phyloP scores from a whole-genome alignment of 352 stramenopile species.

The Pythium aphanidermatum region DNA sequence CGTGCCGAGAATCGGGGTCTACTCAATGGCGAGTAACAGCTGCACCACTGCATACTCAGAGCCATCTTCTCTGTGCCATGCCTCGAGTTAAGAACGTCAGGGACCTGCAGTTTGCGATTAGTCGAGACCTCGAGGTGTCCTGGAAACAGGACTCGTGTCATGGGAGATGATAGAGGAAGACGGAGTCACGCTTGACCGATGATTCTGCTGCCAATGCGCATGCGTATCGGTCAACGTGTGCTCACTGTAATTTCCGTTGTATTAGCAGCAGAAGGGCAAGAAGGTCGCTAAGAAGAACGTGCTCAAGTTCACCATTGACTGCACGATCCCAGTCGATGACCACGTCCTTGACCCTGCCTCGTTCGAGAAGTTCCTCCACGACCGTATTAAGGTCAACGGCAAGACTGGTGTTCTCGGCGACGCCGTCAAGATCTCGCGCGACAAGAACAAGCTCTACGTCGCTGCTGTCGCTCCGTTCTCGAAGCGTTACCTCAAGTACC shows the following conservation, averaged over 20 bases:
- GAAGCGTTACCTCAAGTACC: slow-evolving; percentile 99
- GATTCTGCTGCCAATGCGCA: too few relatives aligned
- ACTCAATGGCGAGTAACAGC: too few relatives aligned
- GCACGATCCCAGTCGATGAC: slow-evolving; percentile 97
- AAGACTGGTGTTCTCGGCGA: slow-evolving; percentile 97
- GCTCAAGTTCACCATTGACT: slow-evolving; percentile 93
- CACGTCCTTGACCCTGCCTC: slow-evolving; percentile 98
- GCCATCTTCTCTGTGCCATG: slow-evolving; percentile 34
- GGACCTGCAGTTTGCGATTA: too few relatives aligned
- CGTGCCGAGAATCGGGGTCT: too few relatives aligned
- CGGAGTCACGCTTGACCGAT: too few relatives aligned
- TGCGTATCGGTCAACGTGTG: slow-evolving; percentile 2
- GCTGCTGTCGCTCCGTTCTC: slow-evolving; percentile 93
- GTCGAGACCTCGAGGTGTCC: too few relatives aligned
- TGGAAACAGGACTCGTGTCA: too few relatives aligned
- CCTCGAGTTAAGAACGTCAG: slow-evolving; percentile 18
- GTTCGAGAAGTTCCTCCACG: slow-evolving; percentile 99
- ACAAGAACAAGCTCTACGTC: slow-evolving; percentile 97
- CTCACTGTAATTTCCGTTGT: slow-evolving; percentile 7
- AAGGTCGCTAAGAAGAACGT: slow-evolving; percentile 88
- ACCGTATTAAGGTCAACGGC: slow-evolving; percentile 99
- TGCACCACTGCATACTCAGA: slow-evolving; percentile 15
- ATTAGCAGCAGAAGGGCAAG: slow-evolving; percentile 61
- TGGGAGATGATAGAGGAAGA: too few relatives aligned
- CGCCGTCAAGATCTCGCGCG: slow-evolving; percentile 92